Evolutionary conservation across 2,329 filamentous ascomycete species (phyloP).

Genomic region (Aspergillus neotritici): DNA sequence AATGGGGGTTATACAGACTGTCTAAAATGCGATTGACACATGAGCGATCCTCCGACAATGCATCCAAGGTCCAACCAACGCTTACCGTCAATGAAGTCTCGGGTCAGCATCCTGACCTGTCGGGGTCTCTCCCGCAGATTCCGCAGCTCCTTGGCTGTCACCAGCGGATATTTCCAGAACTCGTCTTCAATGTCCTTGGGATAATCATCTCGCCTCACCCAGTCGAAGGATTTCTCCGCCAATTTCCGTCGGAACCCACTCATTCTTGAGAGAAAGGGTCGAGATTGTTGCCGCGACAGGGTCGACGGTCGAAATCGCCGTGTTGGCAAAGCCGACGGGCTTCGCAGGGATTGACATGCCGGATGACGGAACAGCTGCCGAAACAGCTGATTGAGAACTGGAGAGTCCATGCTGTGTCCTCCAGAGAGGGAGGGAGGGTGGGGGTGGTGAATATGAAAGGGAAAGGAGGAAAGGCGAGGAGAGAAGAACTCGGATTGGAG

Average conservation of each 20-base stretch:
- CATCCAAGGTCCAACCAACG: constrained; percentile 11
- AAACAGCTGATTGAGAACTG: constrained; percentile 70
- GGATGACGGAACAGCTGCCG: constrained; percentile 76
- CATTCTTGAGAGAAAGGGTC: constrained; percentile 33
- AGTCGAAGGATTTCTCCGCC: constrained; percentile 59
- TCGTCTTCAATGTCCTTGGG: constrained; percentile 73
- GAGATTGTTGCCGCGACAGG: constrained; percentile 28
- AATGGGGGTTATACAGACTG: constrained; percentile 87
- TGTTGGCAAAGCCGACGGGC: constrained; percentile 23
- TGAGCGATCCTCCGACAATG: background rate
- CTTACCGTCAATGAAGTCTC: constrained; percentile 92
- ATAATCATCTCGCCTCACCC: constrained; percentile 79
- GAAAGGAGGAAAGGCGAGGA: constrained; percentile 12
- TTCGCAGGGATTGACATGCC: constrained; percentile 54
- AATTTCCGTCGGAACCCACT: constrained; percentile 32
- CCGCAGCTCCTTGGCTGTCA: constrained; percentile 75
- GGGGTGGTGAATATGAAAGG: constrained; percentile 5
- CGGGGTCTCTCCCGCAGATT: constrained; percentile 68
- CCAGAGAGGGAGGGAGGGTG: constrained; percentile 5
- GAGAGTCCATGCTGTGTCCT: constrained; percentile 65
- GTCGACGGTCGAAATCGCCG: constrained; percentile 20
- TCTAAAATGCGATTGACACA: constrained; percentile 50
- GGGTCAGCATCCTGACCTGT: constrained; percentile 91
- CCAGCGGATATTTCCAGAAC: constrained; percentile 73
- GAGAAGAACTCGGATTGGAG: constrained; percentile 16